Percentiles rank a stretch among this genome's conserved stretches.
phyloP scores from a whole-genome alignment of 768 basidiomycete species.

The Tylopilus felleus region DNA sequence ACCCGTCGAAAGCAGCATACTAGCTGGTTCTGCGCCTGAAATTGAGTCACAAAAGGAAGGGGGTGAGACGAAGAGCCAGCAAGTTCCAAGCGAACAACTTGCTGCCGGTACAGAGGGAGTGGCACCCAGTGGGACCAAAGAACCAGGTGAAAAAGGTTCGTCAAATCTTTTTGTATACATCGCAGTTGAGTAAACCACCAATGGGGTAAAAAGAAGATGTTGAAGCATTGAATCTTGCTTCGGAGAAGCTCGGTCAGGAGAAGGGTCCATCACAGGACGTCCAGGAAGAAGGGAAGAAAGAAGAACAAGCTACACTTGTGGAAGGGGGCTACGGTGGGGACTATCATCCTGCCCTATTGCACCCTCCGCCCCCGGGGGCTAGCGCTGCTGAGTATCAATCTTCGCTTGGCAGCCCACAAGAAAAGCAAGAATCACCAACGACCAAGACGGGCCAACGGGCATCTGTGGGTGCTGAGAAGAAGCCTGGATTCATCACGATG shows the following conservation, averaged over 20 bases:
- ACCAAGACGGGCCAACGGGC: background rate
- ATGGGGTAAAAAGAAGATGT: background rate
- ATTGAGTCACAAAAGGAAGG: background rate
- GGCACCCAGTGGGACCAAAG: background rate
- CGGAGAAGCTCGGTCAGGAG: background rate
- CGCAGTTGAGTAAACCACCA: background rate
- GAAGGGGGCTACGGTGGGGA: slow-evolving; percentile 11
- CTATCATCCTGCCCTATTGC: slow-evolving; percentile 30
- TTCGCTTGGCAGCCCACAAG: background rate
- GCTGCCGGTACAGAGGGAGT: background rate
- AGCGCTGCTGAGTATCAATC: slow-evolving; percentile 14
- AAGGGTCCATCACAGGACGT: background rate
- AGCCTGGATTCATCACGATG: slow-evolving; percentile 26
- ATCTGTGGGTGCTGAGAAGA: slow-evolving; percentile 15
- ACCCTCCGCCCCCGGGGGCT: slow-evolving; percentile 24
- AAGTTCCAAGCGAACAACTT: background rate
- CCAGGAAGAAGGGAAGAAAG: slow-evolving; percentile 1
- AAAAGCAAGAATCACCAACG: background rate
- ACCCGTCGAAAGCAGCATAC: background rate
- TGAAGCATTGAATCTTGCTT: background rate
- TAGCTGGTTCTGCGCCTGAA: background rate
- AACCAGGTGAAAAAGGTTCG: slow-evolving; percentile 11
- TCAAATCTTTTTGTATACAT: background rate
- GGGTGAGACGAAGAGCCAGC: background rate
- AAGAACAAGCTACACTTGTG: background rate